phyloP scores from a whole-genome alignment of 208 protist genomes.

The Phytomonas serpens region DNA sequence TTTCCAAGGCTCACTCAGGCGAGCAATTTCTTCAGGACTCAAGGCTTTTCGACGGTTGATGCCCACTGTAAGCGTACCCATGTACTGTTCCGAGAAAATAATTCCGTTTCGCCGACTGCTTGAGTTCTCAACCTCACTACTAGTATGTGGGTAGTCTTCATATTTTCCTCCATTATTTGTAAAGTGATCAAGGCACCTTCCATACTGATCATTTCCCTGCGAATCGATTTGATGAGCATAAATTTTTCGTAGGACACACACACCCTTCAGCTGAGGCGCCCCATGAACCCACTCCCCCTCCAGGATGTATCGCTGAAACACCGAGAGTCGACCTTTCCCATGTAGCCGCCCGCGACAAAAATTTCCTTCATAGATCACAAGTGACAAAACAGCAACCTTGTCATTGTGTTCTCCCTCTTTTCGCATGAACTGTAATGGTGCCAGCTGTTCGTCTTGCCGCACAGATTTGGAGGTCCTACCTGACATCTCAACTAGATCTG shows the following conservation, averaged over 20 bases:
- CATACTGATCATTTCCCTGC: neutral
- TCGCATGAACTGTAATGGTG: neutral
- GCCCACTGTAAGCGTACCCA: neutral
- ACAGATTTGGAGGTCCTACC: neutral
- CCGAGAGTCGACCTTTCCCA: conserved; percentile 39
- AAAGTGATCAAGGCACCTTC: neutral
- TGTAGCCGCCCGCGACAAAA: conserved; percentile 33
- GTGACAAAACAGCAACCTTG: conserved; percentile 9
- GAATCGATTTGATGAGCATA: neutral
- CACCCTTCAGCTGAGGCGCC: conserved; percentile 13
- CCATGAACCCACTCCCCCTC: conserved; percentile 46
- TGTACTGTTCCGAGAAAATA: neutral
- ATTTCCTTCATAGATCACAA: conserved; percentile 32
- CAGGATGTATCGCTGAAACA: conserved; percentile 33
- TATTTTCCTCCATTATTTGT: neutral
- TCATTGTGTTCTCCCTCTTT: neutral
- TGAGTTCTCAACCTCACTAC: neutral
- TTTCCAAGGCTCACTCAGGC: neutral
- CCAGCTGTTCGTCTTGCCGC: neutral
- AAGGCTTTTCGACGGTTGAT: neutral
- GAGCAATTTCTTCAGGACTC: neutral
- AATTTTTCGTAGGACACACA: neutral
- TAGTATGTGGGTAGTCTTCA: neutral
- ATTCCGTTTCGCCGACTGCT: neutral
- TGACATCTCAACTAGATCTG: neutral